phyloP scores from a whole-genome alignment of 2,329 filamentous ascomycete species.

The Talaromyces sp. region DNA sequence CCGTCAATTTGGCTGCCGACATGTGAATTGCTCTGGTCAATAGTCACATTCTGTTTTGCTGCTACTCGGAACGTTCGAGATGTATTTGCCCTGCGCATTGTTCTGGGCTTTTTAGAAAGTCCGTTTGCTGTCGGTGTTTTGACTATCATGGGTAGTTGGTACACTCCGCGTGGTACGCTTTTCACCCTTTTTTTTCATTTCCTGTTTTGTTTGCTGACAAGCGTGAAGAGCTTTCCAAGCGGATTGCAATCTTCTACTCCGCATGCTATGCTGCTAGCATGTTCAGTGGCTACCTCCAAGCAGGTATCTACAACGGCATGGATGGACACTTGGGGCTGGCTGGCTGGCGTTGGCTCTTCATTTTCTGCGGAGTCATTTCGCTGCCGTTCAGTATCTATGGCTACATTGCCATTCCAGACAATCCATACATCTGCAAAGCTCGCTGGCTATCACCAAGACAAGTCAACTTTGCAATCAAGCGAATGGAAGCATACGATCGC shows the following conservation, averaged over 20 bases:
- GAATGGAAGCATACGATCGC: conserved; percentile 12
- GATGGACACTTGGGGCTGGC: conserved; percentile 15
- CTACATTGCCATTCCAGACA: conserved; percentile 27
- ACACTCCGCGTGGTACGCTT: conserved; percentile 10
- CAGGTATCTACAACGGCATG: conserved; percentile 16
- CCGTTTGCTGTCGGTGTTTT: conserved; percentile 18
- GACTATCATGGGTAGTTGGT: conserved; percentile 17
- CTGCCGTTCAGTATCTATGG: conserved; percentile 23
- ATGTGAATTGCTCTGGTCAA: conserved; percentile 18
- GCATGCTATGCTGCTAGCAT: conserved; percentile 18
- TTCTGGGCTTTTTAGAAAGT: conserved; percentile 17
- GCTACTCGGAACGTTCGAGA: conserved; percentile 19
- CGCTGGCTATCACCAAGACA: conserved; percentile 14
- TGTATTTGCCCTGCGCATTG: conserved; percentile 17
- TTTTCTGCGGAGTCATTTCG: conserved; percentile 26
- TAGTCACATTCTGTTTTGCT: conserved; percentile 19
- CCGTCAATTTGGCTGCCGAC: conserved; percentile 17
- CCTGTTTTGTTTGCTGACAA: neutral
- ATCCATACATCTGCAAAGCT: conserved; percentile 25
- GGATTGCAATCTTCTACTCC: conserved; percentile 19
- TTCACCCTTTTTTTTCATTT: neutral
- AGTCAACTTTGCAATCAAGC: conserved; percentile 6
- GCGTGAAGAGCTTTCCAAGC: conserved; percentile 18
- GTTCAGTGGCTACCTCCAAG: conserved; percentile 20
- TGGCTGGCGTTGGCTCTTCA: conserved; percentile 26